These are phyloP conservation scores for Malus sylvestris DNA, from an alignment of 306 rosid genomes.

Conservation along the genomic window DNA sequence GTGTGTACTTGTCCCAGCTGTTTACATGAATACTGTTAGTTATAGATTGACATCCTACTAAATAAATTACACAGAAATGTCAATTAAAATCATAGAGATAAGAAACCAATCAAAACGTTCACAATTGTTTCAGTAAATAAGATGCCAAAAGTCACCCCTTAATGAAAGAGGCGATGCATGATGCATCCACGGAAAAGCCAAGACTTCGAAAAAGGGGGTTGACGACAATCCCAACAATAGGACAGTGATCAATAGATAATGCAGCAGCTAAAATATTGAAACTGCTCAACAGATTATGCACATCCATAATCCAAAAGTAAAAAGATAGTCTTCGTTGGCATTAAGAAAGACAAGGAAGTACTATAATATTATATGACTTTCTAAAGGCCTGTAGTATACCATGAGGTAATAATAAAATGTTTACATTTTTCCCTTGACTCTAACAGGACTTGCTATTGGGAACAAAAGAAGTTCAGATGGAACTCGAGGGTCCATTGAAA, in stretches of 20 bases:
- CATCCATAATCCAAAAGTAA: not conserved
- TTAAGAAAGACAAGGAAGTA: not conserved
- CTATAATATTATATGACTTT: not conserved
- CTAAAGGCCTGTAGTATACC: not conserved
- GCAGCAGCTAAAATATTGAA: constrained; percentile 1
- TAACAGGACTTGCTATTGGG: not conserved
- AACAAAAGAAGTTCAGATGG: not conserved
- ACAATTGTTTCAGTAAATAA: not conserved
- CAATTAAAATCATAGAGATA: not conserved
- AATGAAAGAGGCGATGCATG: not conserved
- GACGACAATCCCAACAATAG: not conserved
- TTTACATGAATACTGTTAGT: not conserved
- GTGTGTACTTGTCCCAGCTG: constrained; percentile 24
- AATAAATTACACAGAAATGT: too few species aligned
- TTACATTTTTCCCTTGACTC: not conserved
- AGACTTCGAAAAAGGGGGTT: not conserved
- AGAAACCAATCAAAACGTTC: not conserved
- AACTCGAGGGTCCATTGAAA: not conserved
- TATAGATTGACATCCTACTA: not conserved
- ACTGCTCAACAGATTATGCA: not conserved
- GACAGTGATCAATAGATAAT: not conserved
- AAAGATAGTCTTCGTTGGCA: not conserved
- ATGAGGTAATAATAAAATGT: not conserved
- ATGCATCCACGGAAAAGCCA: not conserved
- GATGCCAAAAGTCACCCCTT: not conserved